phyloP scores from a whole-genome alignment of 257 asterid genomes.

The Agastache rugosa region DNA sequence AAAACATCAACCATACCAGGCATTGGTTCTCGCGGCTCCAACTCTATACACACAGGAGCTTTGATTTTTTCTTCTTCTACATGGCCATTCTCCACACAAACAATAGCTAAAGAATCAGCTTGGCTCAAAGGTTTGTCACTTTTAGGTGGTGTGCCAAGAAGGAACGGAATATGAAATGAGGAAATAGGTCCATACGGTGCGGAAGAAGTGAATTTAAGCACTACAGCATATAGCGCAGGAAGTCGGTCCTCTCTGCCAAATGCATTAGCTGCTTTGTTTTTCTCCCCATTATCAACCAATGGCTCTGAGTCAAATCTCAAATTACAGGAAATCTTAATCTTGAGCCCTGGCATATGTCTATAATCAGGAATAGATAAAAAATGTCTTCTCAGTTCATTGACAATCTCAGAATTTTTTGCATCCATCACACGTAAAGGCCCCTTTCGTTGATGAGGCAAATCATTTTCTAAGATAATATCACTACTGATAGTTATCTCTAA shows the following conservation, averaged over 20 bases:
- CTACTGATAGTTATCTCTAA: slow-evolving; percentile 46
- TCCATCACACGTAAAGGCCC: slow-evolving; percentile 92
- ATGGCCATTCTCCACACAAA: slow-evolving; percentile 64
- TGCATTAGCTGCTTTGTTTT: slow-evolving; percentile 38
- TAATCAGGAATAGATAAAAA: slow-evolving; percentile 80
- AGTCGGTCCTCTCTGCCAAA: slow-evolving; percentile 60
- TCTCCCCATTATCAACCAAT: slow-evolving; percentile 50
- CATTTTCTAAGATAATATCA: slow-evolving; percentile 46
- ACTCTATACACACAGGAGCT: slow-evolving; percentile 74
- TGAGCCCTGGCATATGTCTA: slow-evolving; percentile 79
- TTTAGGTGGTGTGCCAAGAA: slow-evolving; percentile 66
- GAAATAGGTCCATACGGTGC: slow-evolving; percentile 81
- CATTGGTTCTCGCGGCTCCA: slow-evolving; percentile 89
- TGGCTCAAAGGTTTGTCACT: slow-evolving; percentile 42
- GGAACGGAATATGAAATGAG: slow-evolving; percentile 75
- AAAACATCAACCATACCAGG: slow-evolving; percentile 82
- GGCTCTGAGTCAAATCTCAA: slow-evolving; percentile 77
- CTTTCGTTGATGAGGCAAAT: slow-evolving; percentile 48
- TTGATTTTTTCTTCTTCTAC: slow-evolving; percentile 56
- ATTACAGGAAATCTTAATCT: slow-evolving; percentile 70
- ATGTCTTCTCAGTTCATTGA: slow-evolving; percentile 71
- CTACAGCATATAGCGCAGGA: slow-evolving; percentile 85
- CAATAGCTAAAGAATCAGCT: slow-evolving; percentile 67
- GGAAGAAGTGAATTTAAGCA: slow-evolving; percentile 75
- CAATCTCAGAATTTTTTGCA: slow-evolving; percentile 76